Conservation (phyloP, 2,329 filamentous ascomycete genomes). For the Diaporthe sp. region DNA sequence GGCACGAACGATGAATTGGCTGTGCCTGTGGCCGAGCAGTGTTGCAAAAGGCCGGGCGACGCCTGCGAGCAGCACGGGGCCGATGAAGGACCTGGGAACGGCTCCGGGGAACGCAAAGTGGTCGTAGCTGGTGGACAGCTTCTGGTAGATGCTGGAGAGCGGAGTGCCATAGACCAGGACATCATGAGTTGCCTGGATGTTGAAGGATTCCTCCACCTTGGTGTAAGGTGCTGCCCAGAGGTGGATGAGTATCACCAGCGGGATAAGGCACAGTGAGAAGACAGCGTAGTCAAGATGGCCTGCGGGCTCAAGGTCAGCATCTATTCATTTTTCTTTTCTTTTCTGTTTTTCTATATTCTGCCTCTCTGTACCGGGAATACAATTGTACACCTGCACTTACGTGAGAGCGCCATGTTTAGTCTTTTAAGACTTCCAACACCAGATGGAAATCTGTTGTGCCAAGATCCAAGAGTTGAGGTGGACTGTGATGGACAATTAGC, state of each 20-base stretch:
- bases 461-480: neutral
- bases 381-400: conserved; percentile 18
- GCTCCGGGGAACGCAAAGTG: conserved; percentile 92
- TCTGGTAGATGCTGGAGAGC: conserved; percentile 63
- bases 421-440: neutral
- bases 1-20: conserved; percentile 77
- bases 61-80: conserved; percentile 81
- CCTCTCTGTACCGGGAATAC: neutral
- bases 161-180: conserved; percentile 86
- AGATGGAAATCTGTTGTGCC: neutral
- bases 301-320: conserved; percentile 36
- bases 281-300: conserved; percentile 57
- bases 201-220: conserved; percentile 99
- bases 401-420: conserved; percentile 1
- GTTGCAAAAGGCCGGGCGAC: conserved; percentile 76
- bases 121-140: conserved; percentile 79
- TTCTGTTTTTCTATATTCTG: neutral
- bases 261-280: conserved; percentile 68
- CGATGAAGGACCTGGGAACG: conserved; percentile 92
- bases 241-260: conserved; percentile 76
- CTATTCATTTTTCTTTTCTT: neutral
- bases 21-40: conserved; percentile 68
- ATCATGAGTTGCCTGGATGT: conserved; percentile 94
- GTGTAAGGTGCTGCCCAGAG: conserved; percentile 86
- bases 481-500: neutral